Evolutionary conservation across 306 rosid species (phyloP).

Genomic region (Morella rubra): DNA sequence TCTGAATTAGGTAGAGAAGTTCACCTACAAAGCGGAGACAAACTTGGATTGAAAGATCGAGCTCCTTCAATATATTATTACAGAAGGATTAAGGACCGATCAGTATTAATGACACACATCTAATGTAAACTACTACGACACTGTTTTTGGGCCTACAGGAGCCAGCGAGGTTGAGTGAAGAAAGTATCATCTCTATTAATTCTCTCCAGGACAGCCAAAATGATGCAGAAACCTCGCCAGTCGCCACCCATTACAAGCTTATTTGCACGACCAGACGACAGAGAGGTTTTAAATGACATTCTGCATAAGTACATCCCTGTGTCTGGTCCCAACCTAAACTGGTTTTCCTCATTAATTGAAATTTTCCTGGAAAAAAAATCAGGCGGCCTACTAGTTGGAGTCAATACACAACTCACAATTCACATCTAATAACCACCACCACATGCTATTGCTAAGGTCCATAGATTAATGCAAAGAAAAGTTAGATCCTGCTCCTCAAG

Average conservation of each 20-base stretch:
- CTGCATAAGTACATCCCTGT: background rate
- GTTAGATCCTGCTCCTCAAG: background rate
- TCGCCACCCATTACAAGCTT: background rate
- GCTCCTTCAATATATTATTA: no score
- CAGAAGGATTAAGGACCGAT: no score
- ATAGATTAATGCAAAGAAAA: background rate
- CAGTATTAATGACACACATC: no score
- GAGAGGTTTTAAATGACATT: background rate
- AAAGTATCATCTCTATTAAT: no score
- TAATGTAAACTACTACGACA: no score
- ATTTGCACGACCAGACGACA: background rate
- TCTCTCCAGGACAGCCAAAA: background rate
- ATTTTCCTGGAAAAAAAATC: background rate
- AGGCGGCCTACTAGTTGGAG: background rate
- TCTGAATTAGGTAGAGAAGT: no score
- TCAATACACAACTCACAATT: background rate
- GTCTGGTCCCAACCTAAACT: background rate
- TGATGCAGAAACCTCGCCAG: background rate
- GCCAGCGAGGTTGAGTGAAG: no score
- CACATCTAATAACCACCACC: constrained; percentile 4
- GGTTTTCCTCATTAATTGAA: background rate
- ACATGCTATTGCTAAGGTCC: background rate
- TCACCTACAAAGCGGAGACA: no score
- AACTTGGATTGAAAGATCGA: no score
- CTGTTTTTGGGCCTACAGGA: no score